phyloP scores from a whole-genome alignment of 805 yeast species.

The Clavispora carvajalis region DNA sequence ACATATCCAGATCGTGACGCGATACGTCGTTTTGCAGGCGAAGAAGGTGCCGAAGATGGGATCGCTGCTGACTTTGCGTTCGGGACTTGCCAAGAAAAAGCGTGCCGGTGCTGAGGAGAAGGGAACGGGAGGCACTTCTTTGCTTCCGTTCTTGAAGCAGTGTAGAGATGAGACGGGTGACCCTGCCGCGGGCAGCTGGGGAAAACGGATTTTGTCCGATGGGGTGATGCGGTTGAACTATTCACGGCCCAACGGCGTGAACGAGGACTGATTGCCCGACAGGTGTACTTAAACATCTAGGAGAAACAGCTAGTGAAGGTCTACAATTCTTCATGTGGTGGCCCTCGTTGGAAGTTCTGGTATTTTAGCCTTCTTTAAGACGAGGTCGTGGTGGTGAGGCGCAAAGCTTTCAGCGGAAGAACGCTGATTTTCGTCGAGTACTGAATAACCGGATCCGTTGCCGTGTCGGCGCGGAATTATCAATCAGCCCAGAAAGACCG shows the following conservation, averaged over 20 bases:
- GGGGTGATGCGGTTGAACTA: constrained; percentile 43
- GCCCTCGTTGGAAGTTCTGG: too few relatives aligned
- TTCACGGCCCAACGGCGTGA: constrained; percentile 35
- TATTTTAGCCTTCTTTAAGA: too few relatives aligned
- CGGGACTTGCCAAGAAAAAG: constrained; percentile 57
- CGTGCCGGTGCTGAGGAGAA: constrained; percentile 48
- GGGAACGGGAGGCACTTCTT: constrained; percentile 94
- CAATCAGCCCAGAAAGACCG: too few relatives aligned
- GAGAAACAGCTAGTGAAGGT: too few relatives aligned
- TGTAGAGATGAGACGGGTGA: constrained; percentile 96
- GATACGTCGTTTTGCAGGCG: constrained; percentile 81
- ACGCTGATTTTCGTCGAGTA: too few relatives aligned
- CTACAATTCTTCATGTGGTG: too few relatives aligned
- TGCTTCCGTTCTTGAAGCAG: constrained; percentile 88
- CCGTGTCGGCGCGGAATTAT: too few relatives aligned
- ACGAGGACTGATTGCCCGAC: constrained; percentile 34
- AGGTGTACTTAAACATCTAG: too few relatives aligned
- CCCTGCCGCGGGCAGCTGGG: constrained; percentile 92
- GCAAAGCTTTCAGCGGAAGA: too few relatives aligned
- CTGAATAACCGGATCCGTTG: too few relatives aligned
- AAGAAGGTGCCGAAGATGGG: constrained; percentile 49
- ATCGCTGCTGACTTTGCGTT: constrained; percentile 54
- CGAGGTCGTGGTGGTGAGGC: too few relatives aligned
- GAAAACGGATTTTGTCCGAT: constrained; percentile 61
- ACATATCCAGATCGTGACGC: constrained; percentile 87